These are phyloP conservation scores for Combretum micranthum DNA, from an alignment of 345 rosid genomes.

Conservation along the genomic window DNA sequence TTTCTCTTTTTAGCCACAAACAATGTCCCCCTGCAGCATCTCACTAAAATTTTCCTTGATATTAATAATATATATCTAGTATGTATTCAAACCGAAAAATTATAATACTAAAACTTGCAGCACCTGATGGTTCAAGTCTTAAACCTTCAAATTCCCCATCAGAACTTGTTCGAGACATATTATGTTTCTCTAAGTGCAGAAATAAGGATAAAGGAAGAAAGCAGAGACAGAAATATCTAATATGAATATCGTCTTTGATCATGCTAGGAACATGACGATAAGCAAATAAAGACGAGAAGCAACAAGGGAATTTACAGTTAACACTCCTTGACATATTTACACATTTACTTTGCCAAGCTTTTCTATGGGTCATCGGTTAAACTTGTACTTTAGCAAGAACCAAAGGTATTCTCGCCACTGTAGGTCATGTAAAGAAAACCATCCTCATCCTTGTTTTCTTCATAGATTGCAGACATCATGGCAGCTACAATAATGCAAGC, in stretches of 20 bases:
- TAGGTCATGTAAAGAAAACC: slow-evolving; percentile 97
- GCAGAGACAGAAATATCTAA: neutral
- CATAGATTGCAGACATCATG: slow-evolving; percentile 88
- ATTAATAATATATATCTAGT: no score
- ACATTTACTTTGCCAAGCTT: slow-evolving; percentile 4
- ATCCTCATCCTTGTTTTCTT: slow-evolving; percentile 95
- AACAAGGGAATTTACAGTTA: slow-evolving; percentile 5
- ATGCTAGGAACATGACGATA: neutral
- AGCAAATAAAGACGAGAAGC: slow-evolving; percentile 1
- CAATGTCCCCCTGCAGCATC: no score
- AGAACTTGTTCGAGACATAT: no score
- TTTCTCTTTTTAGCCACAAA: no score
- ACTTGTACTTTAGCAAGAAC: slow-evolving; percentile 26
- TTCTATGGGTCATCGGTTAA: neutral
- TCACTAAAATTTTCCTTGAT: no score
- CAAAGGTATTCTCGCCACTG: slow-evolving; percentile 98
- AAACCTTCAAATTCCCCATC: no score
- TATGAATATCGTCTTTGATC: neutral
- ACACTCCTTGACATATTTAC: neutral
- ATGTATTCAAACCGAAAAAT: no score
- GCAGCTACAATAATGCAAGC: slow-evolving; percentile 48
- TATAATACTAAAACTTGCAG: no score
- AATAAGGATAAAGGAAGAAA: no score
- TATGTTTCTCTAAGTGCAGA: no score
- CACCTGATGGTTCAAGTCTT: no score